phyloP scores from a whole-genome alignment of 257 asterid species.

The Primulina tabacum region DNA sequence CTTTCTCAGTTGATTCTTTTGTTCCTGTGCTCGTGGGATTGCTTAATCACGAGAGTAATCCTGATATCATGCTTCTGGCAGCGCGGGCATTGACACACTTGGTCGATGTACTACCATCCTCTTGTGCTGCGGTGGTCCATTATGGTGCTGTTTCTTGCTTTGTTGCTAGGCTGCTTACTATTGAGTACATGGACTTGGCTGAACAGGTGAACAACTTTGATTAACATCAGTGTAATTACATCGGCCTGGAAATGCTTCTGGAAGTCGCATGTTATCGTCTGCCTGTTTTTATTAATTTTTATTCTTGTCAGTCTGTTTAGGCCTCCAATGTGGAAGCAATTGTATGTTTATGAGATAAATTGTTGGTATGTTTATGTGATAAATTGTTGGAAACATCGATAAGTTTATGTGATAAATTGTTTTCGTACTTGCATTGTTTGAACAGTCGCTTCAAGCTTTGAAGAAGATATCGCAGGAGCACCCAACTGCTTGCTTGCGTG shows the following conservation, averaged over 20 bases:
- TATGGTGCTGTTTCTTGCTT: slow-evolving; percentile 95
- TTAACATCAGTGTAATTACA: slow-evolving; percentile 7
- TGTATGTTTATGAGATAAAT: neutral
- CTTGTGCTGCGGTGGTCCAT: slow-evolving; percentile 96
- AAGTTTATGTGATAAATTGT: neutral
- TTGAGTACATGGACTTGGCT: slow-evolving; percentile 99
- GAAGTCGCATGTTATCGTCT: neutral
- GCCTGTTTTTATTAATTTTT: neutral
- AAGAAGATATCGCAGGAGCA: slow-evolving; percentile 97
- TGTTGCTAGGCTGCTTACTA: slow-evolving; percentile 87
- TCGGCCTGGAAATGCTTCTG: neutral
- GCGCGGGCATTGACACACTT: slow-evolving; percentile 97
- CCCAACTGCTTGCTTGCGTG: slow-evolving; percentile 98
- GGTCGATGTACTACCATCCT: slow-evolving; percentile 96
- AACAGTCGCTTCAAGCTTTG: slow-evolving; percentile 95
- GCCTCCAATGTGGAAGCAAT: neutral
- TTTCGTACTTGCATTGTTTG: slow-evolving; percentile 22
- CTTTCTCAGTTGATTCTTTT: slow-evolving; percentile 91
- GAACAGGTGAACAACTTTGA: slow-evolving; percentile 67
- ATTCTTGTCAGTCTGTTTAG: neutral
- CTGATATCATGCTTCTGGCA: slow-evolving; percentile 95
- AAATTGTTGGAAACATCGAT: neutral
- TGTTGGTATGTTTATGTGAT: too few species aligned
- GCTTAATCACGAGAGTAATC: slow-evolving; percentile 84
- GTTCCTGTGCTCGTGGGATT: slow-evolving; percentile 96